Conservation (phyloP, 441 rosid genomes). For the Syzygium syzygioides region DNA sequence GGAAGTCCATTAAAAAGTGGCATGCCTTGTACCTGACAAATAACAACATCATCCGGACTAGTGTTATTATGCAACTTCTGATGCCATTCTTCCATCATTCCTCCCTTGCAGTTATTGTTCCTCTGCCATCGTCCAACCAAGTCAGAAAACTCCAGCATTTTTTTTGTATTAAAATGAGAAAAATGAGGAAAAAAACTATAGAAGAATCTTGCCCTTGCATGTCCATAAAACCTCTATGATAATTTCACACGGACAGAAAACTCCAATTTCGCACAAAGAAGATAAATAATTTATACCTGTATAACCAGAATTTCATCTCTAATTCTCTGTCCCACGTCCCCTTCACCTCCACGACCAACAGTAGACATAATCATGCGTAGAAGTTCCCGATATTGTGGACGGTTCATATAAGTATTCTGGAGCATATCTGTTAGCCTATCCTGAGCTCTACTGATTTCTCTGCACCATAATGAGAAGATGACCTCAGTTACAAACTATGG, state of each 20-base stretch:
- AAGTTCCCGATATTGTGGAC: conserved; percentile 71
- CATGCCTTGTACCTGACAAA: conserved; percentile 75
- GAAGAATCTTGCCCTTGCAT: conserved; percentile 10
- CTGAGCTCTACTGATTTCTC: conserved; percentile 97
- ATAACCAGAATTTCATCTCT: conserved; percentile 96
- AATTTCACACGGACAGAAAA: neutral
- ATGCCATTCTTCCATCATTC: conserved; percentile 99
- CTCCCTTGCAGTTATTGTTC: conserved; percentile 96
- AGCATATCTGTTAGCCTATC: conserved; percentile 88
- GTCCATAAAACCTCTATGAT: conserved; percentile 8
- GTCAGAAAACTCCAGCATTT: conserved; percentile 11
- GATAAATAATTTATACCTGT: conserved; percentile 45
- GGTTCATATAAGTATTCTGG: conserved; percentile 47
- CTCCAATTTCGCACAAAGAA: neutral
- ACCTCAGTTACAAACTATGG: neutral
- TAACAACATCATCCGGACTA: conserved; percentile 97
- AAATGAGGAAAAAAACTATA: neutral
- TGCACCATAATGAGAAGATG: conserved; percentile 28
- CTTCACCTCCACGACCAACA: conserved; percentile 99
- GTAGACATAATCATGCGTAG: conserved; percentile 89
- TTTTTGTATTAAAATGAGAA: neutral
- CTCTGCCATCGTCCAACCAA: conserved; percentile 48
- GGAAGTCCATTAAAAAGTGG: conserved; percentile 7
- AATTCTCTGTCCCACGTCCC: conserved; percentile 98
- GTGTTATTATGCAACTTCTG: conserved; percentile 99